Evolutionary conservation across 768 basidiomycete species (phyloP), one percentile per base, ranked within the genome.

Genomic region (Hygrophorus pudorinus): DNA sequence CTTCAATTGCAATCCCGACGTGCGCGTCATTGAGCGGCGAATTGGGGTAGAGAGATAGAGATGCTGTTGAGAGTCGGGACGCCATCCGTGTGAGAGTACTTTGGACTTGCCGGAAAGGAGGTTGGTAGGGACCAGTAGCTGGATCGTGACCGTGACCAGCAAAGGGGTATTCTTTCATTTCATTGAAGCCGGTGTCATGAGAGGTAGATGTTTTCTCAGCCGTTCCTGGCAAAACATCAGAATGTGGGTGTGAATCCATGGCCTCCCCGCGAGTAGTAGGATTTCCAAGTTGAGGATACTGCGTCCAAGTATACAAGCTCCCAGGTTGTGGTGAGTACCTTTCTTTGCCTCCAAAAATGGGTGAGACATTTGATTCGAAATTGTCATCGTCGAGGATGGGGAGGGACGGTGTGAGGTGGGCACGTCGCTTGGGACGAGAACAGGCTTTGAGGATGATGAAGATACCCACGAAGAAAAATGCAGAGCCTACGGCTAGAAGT

Each of bases 311-410:
- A 73, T 76, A 81, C 13, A 68, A 57, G 5, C 60, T 63, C n/a
- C 64, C 65, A 51, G 63, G 52, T 18, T 60, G 56, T 1, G 76
- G 72, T 2, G 75, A 72, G 29, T 73, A 60, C 34, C 68, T 54
- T 52, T 86, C 83, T 53, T 78, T 78, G 1, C 85, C 84, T n/a
- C 85, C 84, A 52, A 88, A 87, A 29, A 86, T 62, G 18, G 81
- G 82, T 2, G 84, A 85, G 18, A 79, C 79, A 44, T 79, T 74
- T 6, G 65, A 56, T 29, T 65, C 61, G 45, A 62, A 67, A 38
- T 59, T 60, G 32, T 76, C 65, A 33, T 70, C 67, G 18, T 74
- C 71, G 10, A 81, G 64, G 38, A 84, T 79, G 0, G 84, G 85
- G n/a, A 81, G 67, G 24, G 84, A 87, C 2, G 82, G 85, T n/a